These are phyloP conservation scores for Rhododendron griersonianum DNA, from an alignment of 148 eudicot genomes.

Conservation along the genomic window DNA sequence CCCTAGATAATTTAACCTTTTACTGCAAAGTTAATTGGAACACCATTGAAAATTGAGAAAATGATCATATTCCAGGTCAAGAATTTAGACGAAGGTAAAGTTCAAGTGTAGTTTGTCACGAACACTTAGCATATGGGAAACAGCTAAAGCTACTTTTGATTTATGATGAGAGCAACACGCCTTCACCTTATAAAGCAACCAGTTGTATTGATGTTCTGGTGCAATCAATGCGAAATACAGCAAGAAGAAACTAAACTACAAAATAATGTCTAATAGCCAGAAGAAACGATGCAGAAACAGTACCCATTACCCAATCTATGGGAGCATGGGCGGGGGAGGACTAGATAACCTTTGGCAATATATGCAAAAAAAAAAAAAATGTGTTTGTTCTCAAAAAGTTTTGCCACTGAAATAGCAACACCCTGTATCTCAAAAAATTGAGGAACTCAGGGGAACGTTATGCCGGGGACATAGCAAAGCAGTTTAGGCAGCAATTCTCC, in stretches of 20 bases:
- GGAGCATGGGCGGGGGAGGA: background rate
- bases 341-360: background rate
- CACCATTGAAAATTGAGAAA: background rate
- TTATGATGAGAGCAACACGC: background rate
- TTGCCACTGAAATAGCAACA: background rate
- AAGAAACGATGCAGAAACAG: background rate
- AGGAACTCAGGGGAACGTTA: background rate
- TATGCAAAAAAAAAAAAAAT: background rate
- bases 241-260: background rate
- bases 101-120: background rate
- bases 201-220: background rate
- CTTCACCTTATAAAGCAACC: background rate
- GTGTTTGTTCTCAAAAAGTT: background rate
- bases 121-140: background rate
- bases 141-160: background rate
- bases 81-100: background rate
- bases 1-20: background rate
- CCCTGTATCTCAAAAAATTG: background rate
- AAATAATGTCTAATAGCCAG: background rate
- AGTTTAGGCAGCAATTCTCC: background rate
- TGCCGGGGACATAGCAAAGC: background rate
- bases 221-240: background rate
- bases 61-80: background rate
- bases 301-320: background rate
- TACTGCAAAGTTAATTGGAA: background rate